Evolutionary conservation across 2,329 filamentous ascomycete species (phyloP).

Genomic region (Scortechinia acanthostroma): DNA sequence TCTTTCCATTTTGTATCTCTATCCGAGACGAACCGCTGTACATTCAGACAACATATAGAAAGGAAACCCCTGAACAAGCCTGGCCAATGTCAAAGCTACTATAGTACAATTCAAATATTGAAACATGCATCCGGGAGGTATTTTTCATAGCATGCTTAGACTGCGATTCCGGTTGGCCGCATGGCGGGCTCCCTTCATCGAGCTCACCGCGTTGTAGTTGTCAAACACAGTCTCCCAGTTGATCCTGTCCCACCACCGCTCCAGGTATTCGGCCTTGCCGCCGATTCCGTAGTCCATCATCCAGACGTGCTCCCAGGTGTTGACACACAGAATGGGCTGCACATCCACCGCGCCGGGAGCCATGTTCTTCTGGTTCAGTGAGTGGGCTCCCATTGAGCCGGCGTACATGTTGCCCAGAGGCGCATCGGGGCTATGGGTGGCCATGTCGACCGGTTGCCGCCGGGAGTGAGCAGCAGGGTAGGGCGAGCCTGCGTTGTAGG

Average conservation of each 20-base stretch:
- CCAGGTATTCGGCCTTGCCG: conserved; percentile 50
- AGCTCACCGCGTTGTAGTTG: background rate
- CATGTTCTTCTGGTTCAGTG: conserved; percentile 16
- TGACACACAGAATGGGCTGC: conserved; percentile 52
- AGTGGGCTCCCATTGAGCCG: conserved; percentile 3
- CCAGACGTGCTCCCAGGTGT: conserved; percentile 64
- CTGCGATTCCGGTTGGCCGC: background rate
- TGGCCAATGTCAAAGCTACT: too few species aligned
- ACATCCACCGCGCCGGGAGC: conserved; percentile 36
- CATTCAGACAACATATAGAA: background rate
- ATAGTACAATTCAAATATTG: background rate
- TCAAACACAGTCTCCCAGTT: conserved; percentile 48
- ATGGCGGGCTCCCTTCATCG: background rate
- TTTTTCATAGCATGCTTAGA: background rate
- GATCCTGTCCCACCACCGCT: conserved; percentile 56
- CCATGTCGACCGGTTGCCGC: conserved; percentile 29
- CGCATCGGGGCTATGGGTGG: conserved; percentile 14
- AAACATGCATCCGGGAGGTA: background rate
- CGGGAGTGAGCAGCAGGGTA: conserved; percentile 53
- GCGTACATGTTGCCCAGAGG: conserved; percentile 5
- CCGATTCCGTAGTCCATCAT: conserved; percentile 51
- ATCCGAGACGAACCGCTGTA: background rate
- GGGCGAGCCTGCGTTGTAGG: conserved; percentile 61
- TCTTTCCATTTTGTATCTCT: too few species aligned
- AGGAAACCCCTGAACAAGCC: background rate